These are phyloP conservation scores for Niveomyces coronatus DNA, from an alignment of 2,329 filamentous ascomycete genomes.

Conservation along the genomic window DNA sequence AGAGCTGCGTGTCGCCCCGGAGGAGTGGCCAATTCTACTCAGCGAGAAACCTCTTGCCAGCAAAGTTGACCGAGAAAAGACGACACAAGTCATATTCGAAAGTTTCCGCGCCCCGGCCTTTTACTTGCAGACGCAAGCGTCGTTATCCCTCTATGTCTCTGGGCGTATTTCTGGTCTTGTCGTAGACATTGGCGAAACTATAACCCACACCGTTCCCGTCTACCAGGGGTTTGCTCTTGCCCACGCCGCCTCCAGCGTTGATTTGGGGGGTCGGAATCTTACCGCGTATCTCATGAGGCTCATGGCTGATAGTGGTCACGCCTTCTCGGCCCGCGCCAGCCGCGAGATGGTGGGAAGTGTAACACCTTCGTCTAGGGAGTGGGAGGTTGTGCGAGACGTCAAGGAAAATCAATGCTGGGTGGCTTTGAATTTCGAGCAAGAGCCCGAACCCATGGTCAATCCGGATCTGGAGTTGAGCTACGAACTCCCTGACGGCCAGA, in stretches of 20 bases:
- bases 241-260: conserved; percentile 99
- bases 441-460: conserved; percentile 98
- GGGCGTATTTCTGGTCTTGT: conserved; percentile 99
- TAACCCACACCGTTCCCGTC: conserved; percentile 99
- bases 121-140: conserved; percentile 99
- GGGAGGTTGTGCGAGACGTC: conserved; percentile 99
- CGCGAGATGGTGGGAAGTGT: no score
- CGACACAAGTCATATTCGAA: conserved; percentile 99
- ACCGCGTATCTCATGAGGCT: conserved; percentile 99
- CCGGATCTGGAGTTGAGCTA: conserved; percentile 99
- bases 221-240: conserved; percentile 99
- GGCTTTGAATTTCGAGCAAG: conserved; percentile 99
- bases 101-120: conserved; percentile 99
- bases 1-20: conserved; percentile 98
- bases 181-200: conserved; percentile 98
- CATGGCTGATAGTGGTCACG: conserved; percentile 96
- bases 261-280: conserved; percentile 99
- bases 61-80: conserved; percentile 99
- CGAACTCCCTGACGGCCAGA: conserved; percentile 98
- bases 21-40: conserved; percentile 98
- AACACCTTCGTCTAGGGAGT: no score
- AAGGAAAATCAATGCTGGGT: conserved; percentile 99
- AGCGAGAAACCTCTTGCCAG: conserved; percentile 99
- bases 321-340: conserved; percentile 99
- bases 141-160: conserved; percentile 97